Base-by-base conservation (phyloP, 108 stramenopile genomes). In the Discostella pseudostelligera region DNA sequence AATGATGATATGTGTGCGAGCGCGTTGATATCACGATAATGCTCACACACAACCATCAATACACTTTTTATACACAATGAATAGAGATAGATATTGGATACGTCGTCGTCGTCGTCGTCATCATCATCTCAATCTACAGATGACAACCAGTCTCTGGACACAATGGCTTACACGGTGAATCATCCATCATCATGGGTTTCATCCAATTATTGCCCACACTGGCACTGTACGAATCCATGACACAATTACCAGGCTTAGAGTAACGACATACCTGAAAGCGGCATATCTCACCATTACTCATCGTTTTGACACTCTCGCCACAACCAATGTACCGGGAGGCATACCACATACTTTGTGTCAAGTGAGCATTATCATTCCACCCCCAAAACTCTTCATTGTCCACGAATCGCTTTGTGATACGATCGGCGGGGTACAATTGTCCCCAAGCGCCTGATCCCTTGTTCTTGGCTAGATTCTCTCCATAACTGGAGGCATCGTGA, bases 381-480 rank as follows among this genome's bases (percentile, higher is more conserved):
- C 54, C 44, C 43, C 61, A 55, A 20, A 46, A 56, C 11, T 70
- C 61, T 37, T 70, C 69, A 22, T 62, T 70, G 28, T 70, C 69
- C 22, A 62, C 39, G 45, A 59, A 70, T n/a, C 63, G 72, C 55
- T 42, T 54, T 1, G 47, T 37, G 14, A 72, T 56, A 5, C 47
- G 45, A 4, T 72, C 63, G 21, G 63, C 57, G n/a, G 63, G 7
- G 24, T 51, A 51, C 17, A 19, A 36, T 35, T 11, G 16, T 1
- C 63, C 72, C 63, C 40, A 56, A 4, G 6, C 4, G 13, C 44
- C 56, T 0, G 21, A 0, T 10, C 71, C 71, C 19, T 47, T 50
- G 58, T 72, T 65, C 49, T 65, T 64, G 21, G 72, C 72, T 4
- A 72, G 56, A 32, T 72, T 72, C 47, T 72, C 63, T 16, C 63